Conservation (phyloP, 305 asterid species). For the Solanum chacoense region DNA sequence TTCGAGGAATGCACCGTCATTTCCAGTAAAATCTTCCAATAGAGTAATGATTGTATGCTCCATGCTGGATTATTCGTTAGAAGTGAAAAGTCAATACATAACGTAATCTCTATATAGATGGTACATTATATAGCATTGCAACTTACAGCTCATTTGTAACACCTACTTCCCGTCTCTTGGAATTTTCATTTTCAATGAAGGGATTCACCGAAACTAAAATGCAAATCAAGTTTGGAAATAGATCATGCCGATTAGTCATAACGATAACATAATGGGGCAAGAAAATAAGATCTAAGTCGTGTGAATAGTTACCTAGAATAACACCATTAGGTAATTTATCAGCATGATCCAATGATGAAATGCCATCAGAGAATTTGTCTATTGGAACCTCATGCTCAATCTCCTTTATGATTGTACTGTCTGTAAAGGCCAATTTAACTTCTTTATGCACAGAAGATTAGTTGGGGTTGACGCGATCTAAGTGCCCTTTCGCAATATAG, state of each 20-base stretch:
- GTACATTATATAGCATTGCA: neutral
- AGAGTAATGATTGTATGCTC: neutral
- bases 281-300: too few relatives aligned
- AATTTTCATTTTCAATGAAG: neutral
- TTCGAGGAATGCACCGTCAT: neutral
- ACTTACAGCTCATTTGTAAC: neutral
- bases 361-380: too few relatives aligned
- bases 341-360: too few relatives aligned
- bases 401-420: too few relatives aligned
- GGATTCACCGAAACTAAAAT: neutral
- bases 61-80: neutral
- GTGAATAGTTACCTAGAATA: too few relatives aligned
- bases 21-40: neutral
- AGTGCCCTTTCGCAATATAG: too few relatives aligned
- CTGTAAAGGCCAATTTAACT: too few relatives aligned
- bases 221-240: neutral
- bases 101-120: neutral
- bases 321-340: too few relatives aligned
- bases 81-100: neutral
- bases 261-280: neutral
- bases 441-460: too few relatives aligned
- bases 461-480: too few relatives aligned
- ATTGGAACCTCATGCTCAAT: too few relatives aligned
- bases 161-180: neutral
- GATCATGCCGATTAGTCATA: too few relatives aligned